A percentile compares a stretch with the other conserved stretches of the same genome.
Conservation (phyloP, 2,329 filamentous ascomycete species). For the Claviceps sp. region DNA sequence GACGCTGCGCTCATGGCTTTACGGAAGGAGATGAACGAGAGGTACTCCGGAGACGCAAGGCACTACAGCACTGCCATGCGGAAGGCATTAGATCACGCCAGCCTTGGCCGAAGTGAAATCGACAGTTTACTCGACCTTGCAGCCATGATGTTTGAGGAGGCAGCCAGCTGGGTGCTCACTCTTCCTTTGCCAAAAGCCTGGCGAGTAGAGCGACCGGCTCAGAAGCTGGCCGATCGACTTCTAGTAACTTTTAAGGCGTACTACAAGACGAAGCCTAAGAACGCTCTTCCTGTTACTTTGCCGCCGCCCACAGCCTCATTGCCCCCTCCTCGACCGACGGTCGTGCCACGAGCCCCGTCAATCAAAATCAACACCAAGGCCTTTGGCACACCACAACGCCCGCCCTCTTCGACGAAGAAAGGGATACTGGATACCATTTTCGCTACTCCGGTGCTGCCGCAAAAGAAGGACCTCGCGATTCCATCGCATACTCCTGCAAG, state of each 20-base stretch:
- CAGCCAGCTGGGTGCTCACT: conserved; percentile 27
- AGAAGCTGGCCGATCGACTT: conserved; percentile 23
- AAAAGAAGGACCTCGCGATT: conserved; percentile 5
- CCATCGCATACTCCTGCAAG: conserved; percentile 10
- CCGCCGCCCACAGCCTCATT: conserved; percentile 12
- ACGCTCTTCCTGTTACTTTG: conserved; percentile 8
- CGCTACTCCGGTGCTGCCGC: background rate
- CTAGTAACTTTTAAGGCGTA: conserved; percentile 25
- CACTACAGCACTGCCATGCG: conserved; percentile 29
- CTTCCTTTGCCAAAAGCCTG: conserved; percentile 28
- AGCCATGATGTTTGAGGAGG: conserved; percentile 33
- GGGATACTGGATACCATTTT: conserved; percentile 1
- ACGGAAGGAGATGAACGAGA: conserved; percentile 30
- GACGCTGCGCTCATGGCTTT: conserved; percentile 37
- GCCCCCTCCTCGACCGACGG: conserved; percentile 19
- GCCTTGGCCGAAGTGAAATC: conserved; percentile 27
- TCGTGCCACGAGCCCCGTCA: conserved; percentile 19
- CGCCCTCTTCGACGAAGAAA: background rate
- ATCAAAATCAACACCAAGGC: conserved; percentile 27
- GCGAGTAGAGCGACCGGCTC: conserved; percentile 23
- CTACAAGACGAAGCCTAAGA: conserved; percentile 23
- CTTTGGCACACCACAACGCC: conserved; percentile 11
- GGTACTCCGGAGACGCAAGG: conserved; percentile 23
- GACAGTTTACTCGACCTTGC: conserved; percentile 30
- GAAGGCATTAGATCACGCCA: conserved; percentile 26